Base-by-base conservation (phyloP, 192 early-diverging fungal species). In the Dispira simplex region DNA sequence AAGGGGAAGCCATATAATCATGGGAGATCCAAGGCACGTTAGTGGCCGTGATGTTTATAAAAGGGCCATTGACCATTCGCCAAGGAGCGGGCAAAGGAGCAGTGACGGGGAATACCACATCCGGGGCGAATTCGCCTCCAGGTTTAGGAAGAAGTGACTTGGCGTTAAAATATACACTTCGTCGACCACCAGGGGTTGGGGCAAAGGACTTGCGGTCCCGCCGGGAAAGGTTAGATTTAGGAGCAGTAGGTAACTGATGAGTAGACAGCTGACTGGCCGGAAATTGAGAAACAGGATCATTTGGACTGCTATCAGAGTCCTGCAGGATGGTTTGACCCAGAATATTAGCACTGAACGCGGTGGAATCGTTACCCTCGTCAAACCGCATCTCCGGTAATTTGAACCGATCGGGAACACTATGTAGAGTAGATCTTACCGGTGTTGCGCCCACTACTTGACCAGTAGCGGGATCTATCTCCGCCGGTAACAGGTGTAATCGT, bases 1-100 rank as follows among this genome's bases (percentile, higher is more conserved):
- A 55, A 18, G 76, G 74, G 21, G 79, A 73, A 2, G 77, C 78
- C 53, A 80, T 53, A 64, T 79, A 80, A 46, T 72, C 69, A 44
- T 68, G 67, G 21, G 78, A 69, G 20, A 87, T 73, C 80, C 80
- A 87, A 1, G 85, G 71, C 44, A 81, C 71, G 66, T 83, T 87
- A 51, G 75, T 77, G 20, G 81, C 80, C 20, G 75, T 71, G 8
- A 84, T 63, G 53, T 77, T 67, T 66, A 72, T 66, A 65, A 75
- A 77, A 11, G 81, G 75, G 0, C 77, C 78, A 44, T 78, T 71
- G 46, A 79, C 65, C 4, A 75, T 77, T 46, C 72, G 71, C 75
- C 75, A 83, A n/a, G 67, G 71, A 54, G 71, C 73, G 46, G 70
- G 70, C 67, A 71, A 67, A 64, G 68, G 69, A 5, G 18, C 48